These are phyloP conservation scores for Neoboletus subvelutipes DNA, from an alignment of 768 basidiomycete genomes.

Conservation along the genomic window DNA sequence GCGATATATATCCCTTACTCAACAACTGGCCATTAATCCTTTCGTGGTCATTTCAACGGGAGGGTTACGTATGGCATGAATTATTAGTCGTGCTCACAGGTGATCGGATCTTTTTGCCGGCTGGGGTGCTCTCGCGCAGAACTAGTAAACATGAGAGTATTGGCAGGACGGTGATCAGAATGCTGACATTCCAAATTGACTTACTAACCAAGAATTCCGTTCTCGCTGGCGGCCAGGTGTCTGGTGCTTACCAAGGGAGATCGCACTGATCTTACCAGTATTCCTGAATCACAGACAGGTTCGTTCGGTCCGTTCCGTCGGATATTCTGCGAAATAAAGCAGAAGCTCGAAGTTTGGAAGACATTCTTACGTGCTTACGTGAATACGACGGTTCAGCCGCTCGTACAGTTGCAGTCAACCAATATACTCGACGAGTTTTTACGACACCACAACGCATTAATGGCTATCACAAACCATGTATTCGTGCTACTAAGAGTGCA, in stretches of 20 bases:
- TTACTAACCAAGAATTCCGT: slow-evolving; percentile 6
- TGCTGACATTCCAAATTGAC: slow-evolving; percentile 4
- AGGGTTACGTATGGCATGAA: neutral
- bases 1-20: neutral
- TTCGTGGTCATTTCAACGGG: neutral
- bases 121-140: neutral
- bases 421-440: too few relatives aligned
- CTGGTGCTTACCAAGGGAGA: neutral
- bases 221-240: slow-evolving; percentile 1
- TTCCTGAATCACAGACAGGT: neutral
- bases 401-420: too few relatives aligned
- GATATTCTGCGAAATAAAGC: slow-evolving; percentile 1
- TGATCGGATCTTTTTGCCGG: slow-evolving; percentile 8
- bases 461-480: too few relatives aligned
- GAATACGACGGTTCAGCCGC: neutral
- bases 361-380: slow-evolving; percentile 13
- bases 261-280: neutral
- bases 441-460: too few relatives aligned
- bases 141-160: neutral
- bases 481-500: too few relatives aligned
- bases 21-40: neutral
- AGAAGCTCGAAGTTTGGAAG: neutral
- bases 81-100: neutral
- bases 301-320: neutral
- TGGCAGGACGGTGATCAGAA: neutral